Conservation (phyloP, 2,329 filamentous ascomycete species). For the Arthroderma sp. region DNA sequence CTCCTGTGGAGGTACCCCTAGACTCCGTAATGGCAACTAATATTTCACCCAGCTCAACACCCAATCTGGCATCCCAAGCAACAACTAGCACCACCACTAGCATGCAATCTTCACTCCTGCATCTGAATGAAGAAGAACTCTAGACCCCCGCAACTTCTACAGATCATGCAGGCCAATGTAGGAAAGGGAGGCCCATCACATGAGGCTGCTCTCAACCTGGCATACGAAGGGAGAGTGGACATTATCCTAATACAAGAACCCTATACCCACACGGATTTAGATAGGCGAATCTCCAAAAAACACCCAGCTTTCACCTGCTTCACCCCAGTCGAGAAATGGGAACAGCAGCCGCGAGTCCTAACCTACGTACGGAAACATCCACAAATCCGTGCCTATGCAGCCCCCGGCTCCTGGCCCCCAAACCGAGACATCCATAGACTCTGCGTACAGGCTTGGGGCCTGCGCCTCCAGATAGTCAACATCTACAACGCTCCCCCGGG, state of each 20-base stretch:
- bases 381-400: not conserved
- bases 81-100: not conserved
- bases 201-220: not conserved
- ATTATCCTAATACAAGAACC: not conserved
- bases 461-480: not conserved
- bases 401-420: not conserved
- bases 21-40: not conserved
- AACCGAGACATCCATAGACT: not conserved
- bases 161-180: not conserved
- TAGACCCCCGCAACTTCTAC: not conserved
- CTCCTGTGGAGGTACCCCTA: not conserved
- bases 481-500: not conserved
- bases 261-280: not conserved
- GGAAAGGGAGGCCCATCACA: not conserved
- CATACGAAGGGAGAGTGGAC: not conserved
- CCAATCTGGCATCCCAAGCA: not conserved
- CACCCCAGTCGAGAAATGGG: not conserved
- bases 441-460: not conserved
- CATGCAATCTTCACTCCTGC: not conserved
- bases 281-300: not conserved
- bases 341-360: not conserved
- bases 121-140: not conserved
- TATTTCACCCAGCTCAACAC: not conserved
- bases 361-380: not conserved
- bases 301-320: slow-evolving; percentile 1